phyloP scores from a whole-genome alignment of 176 grass and related monocot species.

The Triticum aestivum region IWGSC_CS_RefSeq_v2.1 NC_057800.1:434630313-434630812 shows the following conservation, averaged over 20 bases:
- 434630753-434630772: too few relatives aligned
- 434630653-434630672: not conserved
- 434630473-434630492: not conserved
- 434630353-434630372: not conserved
- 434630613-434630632: not conserved
- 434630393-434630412: not conserved
- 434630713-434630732: too few relatives aligned
- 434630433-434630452: not conserved
- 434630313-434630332: not conserved
- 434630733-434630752: too few relatives aligned
- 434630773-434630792: not conserved
- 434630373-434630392: not conserved
- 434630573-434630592: not conserved
- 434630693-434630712: too few relatives aligned
- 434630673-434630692: not conserved
- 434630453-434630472: not conserved
- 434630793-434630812: not conserved
- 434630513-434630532: not conserved
- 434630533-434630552: not conserved
- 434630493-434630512: not conserved
- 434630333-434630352: not conserved
- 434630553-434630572: not conserved
- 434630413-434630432: not conserved
- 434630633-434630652: conserved; percentile 5
- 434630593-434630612: not conserved